Conservation (phyloP, 805 yeast species). For the Kuraishia floccosa region DNA sequence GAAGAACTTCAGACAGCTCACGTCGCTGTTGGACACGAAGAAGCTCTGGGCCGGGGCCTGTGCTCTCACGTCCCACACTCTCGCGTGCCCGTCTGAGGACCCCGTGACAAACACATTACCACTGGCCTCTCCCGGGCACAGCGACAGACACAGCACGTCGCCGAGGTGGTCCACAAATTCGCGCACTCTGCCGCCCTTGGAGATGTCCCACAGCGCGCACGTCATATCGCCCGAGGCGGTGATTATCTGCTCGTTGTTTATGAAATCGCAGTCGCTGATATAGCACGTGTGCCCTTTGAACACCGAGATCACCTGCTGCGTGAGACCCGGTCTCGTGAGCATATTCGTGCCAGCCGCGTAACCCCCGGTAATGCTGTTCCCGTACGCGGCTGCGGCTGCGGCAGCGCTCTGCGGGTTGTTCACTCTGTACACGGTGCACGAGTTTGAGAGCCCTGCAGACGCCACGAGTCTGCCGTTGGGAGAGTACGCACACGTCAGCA, state of each 20-base stretch:
- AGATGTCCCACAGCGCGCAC: conserved; percentile 69
- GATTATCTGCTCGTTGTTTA: conserved; percentile 41
- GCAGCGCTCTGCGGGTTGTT: neutral
- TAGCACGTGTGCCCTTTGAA: conserved; percentile 80
- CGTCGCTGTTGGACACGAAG: conserved; percentile 45
- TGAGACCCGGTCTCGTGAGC: conserved; percentile 1
- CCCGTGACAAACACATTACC: conserved; percentile 41
- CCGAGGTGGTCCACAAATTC: conserved; percentile 61
- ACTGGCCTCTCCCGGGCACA: conserved; percentile 10
- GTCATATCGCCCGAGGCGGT: conserved; percentile 82
- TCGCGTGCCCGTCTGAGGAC: conserved; percentile 57
- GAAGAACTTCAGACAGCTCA: conserved; percentile 48
- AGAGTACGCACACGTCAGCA: conserved; percentile 61
- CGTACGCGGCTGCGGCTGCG: conserved; percentile 3
- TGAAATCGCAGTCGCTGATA: conserved; percentile 61
- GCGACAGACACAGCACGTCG: conserved; percentile 47
- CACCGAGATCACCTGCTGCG: conserved; percentile 26
- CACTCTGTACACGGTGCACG: conserved; percentile 53
- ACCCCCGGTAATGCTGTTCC: conserved; percentile 4
- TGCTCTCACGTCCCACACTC: conserved; percentile 56
- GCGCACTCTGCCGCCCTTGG: conserved; percentile 38
- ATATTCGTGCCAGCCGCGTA: conserved; percentile 7
- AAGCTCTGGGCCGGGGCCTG: conserved; percentile 27
- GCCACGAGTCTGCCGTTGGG: conserved; percentile 61
- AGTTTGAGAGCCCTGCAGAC: conserved; percentile 74